Evolutionary conservation across 805 yeast genomes (phyloP), one percentile per base, ranked within the genome.

Genomic region (Candida silvicultrix): DNA sequence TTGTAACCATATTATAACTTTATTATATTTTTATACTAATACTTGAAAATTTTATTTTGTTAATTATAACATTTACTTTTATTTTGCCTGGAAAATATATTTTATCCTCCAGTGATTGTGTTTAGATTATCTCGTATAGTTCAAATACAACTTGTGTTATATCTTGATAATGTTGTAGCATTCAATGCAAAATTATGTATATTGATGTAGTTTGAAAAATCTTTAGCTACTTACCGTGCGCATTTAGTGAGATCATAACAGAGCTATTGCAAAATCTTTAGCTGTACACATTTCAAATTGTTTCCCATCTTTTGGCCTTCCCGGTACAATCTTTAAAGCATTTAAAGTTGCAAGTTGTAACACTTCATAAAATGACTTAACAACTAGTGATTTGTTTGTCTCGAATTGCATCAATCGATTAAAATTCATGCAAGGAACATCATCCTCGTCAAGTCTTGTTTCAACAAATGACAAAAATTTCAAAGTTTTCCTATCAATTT

Each of bases 341-440:
- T 51, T 51, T 21, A 56, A 49, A 1, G 61, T 57, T 7, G 59
- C 44, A 32, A 58, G 39, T 44, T 60, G 64, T 32, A 60, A 44
- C 2, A 60, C 49, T 18, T 57, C 60, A 45, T 57, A 58, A 43
- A 60, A 58, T 2, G 63, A 55, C 22, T 52, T 55, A n/a, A 50
- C 60, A 32, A 56, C 41, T 12, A 52, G 46, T 4, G 51, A 32
- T 43, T 45, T 54, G 29, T 45, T 42, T 16, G 42, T 40, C 28
- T 44, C 41, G 8, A 38, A 39, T 9, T 50, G 47, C 12, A 59
- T 29, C n/a, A 59, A 44, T 7, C 50, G 43, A 12, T 43, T 44
- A 47, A 59, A 58, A 3, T 49, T 43, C 29, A 58, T 22, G 10
- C 38, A 10, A 5, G 20, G 10, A 1, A 28, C 18, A 2, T 45